Evolutionary conservation across 192 early-diverging fungal genomes (phyloP).

Genomic region (Globomyces pollinis-pini): DNA sequence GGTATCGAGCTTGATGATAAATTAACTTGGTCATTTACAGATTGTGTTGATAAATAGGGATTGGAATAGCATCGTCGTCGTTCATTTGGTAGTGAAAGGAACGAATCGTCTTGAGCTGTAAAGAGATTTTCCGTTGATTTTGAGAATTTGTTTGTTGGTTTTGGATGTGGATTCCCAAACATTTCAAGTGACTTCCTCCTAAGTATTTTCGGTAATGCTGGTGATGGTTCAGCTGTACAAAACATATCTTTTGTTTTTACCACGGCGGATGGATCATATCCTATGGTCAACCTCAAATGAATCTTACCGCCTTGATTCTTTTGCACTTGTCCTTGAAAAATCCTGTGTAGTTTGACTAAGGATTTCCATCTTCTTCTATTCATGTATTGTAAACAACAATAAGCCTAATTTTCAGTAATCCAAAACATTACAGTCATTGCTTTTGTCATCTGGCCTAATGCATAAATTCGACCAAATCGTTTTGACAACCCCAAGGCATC

Average conservation of each 20-base stretch:
- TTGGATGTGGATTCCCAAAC: not conserved
- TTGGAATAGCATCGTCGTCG: too few relatives aligned
- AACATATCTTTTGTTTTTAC: slow-evolving; percentile 10
- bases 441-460: slow-evolving; percentile 27
- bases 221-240: not conserved
- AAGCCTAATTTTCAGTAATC: slow-evolving; percentile 7
- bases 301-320: not conserved
- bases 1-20: too few relatives aligned
- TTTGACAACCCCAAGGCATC: slow-evolving; percentile 8
- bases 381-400: slow-evolving; percentile 31
- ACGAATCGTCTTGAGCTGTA: not conserved
- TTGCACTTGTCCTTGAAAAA: slow-evolving; percentile 22
- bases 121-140: not conserved
- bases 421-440: slow-evolving; percentile 9
- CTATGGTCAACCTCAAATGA: not conserved
- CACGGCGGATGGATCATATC: slow-evolving; percentile 7
- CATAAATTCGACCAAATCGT: slow-evolving; percentile 18
- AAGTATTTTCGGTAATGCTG: not conserved
- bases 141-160: not conserved
- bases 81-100: too few relatives aligned
- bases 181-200: not conserved
- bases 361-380: slow-evolving; percentile 24
- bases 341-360: slow-evolving; percentile 22
- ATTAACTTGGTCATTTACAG: too few relatives aligned
- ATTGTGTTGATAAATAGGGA: too few relatives aligned